phyloP scores from a whole-genome alignment of 495 filamentous ascomycete species.

The Penicillium atrosanguineum region DNA sequence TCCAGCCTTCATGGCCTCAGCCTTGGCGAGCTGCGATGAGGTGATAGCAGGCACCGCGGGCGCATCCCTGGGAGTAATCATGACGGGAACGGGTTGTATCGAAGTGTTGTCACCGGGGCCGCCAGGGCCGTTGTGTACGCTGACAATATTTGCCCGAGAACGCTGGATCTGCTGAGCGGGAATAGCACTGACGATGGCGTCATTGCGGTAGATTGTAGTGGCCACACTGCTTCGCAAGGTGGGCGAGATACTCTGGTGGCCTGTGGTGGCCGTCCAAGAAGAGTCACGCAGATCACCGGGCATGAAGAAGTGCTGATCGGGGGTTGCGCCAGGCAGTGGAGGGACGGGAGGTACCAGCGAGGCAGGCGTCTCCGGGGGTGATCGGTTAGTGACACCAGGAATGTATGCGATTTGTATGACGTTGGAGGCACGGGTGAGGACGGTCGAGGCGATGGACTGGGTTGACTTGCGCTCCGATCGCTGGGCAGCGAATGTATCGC shows the following conservation, averaged over 20 bases:
- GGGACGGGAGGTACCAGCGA: constrained; percentile 89
- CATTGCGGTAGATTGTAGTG: constrained; percentile 87
- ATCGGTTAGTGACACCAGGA: constrained; percentile 92
- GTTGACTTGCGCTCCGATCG: constrained; percentile 83
- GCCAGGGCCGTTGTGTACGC: constrained; percentile 60
- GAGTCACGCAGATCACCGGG: constrained; percentile 90
- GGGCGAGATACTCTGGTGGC: constrained; percentile 59
- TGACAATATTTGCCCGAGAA: constrained; percentile 85
- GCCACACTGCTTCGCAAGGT: constrained; percentile 76
- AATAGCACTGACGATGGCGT: constrained; percentile 73
- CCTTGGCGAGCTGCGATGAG: constrained; percentile 42
- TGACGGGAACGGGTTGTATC: constrained; percentile 12
- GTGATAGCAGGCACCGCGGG: constrained; percentile 56
- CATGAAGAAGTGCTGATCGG: constrained; percentile 92
- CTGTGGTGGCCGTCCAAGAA: constrained; percentile 68
- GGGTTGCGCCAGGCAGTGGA: constrained; percentile 72
- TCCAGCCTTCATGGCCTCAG: constrained; percentile 28
- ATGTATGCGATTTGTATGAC: constrained; percentile 99
- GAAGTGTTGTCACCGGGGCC: constrained; percentile 19
- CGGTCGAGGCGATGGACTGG: constrained; percentile 89
- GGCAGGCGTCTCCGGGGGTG: constrained; percentile 74
- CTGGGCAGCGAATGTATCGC: constrained; percentile 58
- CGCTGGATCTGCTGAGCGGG: constrained; percentile 82
- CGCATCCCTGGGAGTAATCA: constrained; percentile 40
- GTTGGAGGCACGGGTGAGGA: constrained; percentile 93